phyloP scores from a whole-genome alignment of 1,139 yeast species.

The Geotrichum restrictum region DNA sequence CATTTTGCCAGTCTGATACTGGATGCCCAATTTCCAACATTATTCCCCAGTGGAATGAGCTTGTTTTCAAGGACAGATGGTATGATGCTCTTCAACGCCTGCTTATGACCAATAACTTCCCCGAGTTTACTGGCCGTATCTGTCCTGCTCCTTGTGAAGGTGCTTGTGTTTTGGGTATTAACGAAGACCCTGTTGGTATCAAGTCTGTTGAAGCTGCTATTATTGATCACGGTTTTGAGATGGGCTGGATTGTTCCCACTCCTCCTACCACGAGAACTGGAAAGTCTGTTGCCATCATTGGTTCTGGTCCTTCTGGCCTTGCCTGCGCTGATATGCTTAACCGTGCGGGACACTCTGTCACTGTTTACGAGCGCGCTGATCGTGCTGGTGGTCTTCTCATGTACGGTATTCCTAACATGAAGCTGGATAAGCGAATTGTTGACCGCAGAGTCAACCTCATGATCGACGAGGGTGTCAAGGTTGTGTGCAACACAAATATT shows the following conservation, averaged over 20 bases:
- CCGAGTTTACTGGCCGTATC: constrained; percentile 95
- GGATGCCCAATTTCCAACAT: constrained; percentile 97
- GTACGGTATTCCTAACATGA: constrained; percentile 99
- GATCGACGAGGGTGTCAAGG: constrained; percentile 84
- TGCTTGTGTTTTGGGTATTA: constrained; percentile 93
- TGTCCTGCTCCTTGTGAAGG: constrained; percentile 99
- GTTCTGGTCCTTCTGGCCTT: constrained; percentile 96
- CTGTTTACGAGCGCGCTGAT: constrained; percentile 90
- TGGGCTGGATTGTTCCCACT: constrained; percentile 90
- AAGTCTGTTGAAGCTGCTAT: constrained; percentile 95
- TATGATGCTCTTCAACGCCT: constrained; percentile 87
- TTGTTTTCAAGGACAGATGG: constrained; percentile 95
- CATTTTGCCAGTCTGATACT: constrained; percentile 95
- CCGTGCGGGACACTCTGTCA: constrained; percentile 89
- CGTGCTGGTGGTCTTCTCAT: constrained; percentile 94
- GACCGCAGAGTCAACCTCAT: constrained; percentile 89
- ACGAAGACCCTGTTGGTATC: constrained; percentile 93
- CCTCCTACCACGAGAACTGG: constrained; percentile 83
- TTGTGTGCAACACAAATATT: constrained; percentile 69
- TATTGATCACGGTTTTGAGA: constrained; percentile 91
- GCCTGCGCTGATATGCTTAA: constrained; percentile 96
- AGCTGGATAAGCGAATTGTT: constrained; percentile 86
- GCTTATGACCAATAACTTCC: constrained; percentile 95
- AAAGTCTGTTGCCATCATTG: constrained; percentile 77
- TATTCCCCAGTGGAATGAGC: constrained; percentile 97